Evolutionary conservation across 768 basidiomycete species (phyloP), one percentile per base, ranked within the genome.

Genomic region (Amanita inopinata): DNA sequence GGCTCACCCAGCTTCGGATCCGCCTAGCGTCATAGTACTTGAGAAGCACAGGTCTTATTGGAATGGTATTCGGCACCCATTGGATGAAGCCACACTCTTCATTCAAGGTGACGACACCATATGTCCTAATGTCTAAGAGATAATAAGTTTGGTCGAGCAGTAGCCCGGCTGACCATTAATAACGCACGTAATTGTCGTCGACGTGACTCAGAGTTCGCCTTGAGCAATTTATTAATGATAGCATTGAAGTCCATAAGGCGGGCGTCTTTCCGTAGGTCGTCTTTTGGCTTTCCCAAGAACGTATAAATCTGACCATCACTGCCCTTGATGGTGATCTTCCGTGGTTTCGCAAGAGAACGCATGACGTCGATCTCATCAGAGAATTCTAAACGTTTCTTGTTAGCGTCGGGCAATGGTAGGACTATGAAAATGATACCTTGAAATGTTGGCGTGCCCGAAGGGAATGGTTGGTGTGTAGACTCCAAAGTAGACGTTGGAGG

Each of bases 81-180:
- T 99, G 90, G 43, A 98, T 90, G 37, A 98, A 78, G 0, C 96
- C 96, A 54, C 93, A 97, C 50, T 94, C 91, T 51, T 98, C 94
- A 56, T 96, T 97, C 48, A 99, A 70, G 4, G 93, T 89, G 19
- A 96, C 83, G n/a, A 98, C 91, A n/a, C 91, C 88, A 55, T 98
- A 99, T 2, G 96, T 98, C 18, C 94, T 80, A 45, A 99, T 90
- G 56, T 84, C 94, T 93, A n/a, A 28, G 9, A 46, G 31, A 33
- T 17, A 14, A 19, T 11, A 40, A 31, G 38, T 4, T 14, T 3
- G 10, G 12, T 9, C 42, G 27, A 19, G 19, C 9, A 23, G n/a
- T 19, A 12, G 18, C 24, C 9, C 12, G 24, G 7, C 25, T 30
- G 22, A 34, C 23, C 18, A 37, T 31, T 1, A 38, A 15, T 17